phyloP scores from a whole-genome alignment of 768 basidiomycete genomes.

The Sutorius australiensis region DNA sequence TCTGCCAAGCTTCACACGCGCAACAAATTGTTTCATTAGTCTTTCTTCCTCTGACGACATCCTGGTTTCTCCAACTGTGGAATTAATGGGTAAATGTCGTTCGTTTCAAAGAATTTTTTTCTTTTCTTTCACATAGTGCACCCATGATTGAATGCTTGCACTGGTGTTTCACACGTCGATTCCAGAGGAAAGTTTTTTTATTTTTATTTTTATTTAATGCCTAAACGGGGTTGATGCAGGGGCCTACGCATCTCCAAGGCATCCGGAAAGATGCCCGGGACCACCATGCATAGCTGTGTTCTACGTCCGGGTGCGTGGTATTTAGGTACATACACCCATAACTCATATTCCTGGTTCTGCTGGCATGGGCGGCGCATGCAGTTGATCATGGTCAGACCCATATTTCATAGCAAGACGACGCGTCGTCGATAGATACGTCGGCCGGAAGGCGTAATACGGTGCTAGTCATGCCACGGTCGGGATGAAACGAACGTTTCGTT shows the following conservation, averaged over 20 bases:
- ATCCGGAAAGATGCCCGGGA: neutral
- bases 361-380: neutral
- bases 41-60: neutral
- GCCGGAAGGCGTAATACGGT: neutral
- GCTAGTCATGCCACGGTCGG: neutral
- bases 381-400: neutral
- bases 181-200: neutral
- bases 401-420: neutral
- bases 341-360: neutral
- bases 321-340: neutral
- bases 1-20: neutral
- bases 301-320: neutral
- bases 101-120: neutral
- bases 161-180: slow-evolving; percentile 1
- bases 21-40: slow-evolving; percentile 3
- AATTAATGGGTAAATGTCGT: neutral
- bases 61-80: neutral
- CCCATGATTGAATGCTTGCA: neutral
- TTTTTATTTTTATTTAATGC: too few species aligned
- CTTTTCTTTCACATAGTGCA: slow-evolving; percentile 1
- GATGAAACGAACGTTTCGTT: slow-evolving; percentile 22
- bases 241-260: neutral
- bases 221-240: neutral
- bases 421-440: neutral
- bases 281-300: neutral